Percentiles rank a stretch among this genome's conserved stretches.
phyloP scores from a whole-genome alignment of 371 early-diverging fungal species.

The Mortierella sp. region DNA sequence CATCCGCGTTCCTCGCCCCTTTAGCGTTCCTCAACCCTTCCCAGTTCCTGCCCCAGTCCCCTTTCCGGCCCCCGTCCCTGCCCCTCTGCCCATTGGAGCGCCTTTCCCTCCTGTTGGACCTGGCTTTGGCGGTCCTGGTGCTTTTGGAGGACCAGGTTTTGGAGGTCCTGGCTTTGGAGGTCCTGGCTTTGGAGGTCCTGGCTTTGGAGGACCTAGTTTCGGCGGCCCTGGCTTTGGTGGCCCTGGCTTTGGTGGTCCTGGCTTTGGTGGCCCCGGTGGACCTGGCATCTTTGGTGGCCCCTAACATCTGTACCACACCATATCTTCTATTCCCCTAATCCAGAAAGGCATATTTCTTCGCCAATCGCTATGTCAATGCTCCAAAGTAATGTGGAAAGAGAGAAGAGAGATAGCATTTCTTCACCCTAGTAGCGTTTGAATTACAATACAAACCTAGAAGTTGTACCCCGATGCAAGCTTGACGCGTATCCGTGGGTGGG shows the following conservation, averaged over 20 bases:
- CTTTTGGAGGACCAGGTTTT: not conserved
- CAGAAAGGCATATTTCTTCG: too few relatives aligned
- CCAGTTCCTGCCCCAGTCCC: slow-evolving; percentile 26
- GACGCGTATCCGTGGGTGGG: not conserved
- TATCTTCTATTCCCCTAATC: too few relatives aligned
- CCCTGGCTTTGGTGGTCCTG: not conserved
- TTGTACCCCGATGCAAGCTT: too few relatives aligned
- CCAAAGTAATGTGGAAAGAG: not conserved
- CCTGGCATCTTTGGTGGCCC: not conserved
- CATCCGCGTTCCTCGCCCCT: slow-evolving; percentile 19
- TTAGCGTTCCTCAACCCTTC: slow-evolving; percentile 31
- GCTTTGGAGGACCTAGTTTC: not conserved
- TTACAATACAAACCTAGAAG: not conserved
- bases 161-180: not conserved
- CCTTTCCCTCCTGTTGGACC: not conserved
- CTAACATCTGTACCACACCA: too few relatives aligned
- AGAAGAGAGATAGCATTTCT: not conserved
- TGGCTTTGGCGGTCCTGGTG: slow-evolving; percentile 1
- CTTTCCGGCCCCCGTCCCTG: slow-evolving; percentile 19
- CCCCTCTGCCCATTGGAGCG: slow-evolving; percentile 14
- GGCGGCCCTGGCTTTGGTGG: not conserved
- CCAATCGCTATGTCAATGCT: too few relatives aligned
- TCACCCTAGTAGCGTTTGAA: not conserved
- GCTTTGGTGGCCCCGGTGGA: not conserved
- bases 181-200: not conserved